Base-by-base conservation (phyloP, 108 stramenopile genomes). In the Ochromonas danica region DNA sequence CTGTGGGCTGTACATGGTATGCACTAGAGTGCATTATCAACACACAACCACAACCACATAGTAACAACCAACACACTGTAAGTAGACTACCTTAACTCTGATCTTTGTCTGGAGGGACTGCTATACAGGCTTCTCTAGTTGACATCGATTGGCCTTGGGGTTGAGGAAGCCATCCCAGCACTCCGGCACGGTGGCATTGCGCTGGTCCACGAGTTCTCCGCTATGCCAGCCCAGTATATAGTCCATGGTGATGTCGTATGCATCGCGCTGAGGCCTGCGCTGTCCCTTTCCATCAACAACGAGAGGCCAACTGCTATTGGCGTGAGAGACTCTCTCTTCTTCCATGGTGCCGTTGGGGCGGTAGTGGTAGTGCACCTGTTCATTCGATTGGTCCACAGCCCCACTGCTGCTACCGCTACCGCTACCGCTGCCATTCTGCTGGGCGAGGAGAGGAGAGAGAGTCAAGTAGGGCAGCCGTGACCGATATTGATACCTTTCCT, bases 81-180 rank as follows among this genome's bases (percentile, higher is more conserved):
- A n/a, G n/a, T n/a, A n/a, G n/a, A n/a, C n/a, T n/a, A n/a, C n/a
- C n/a, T n/a, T n/a, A n/a, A n/a, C n/a, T n/a, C n/a, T n/a, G n/a
- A n/a, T n/a, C n/a, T n/a, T n/a, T n/a, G n/a, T n/a, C n/a, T n/a
- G n/a, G n/a, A n/a, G n/a, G n/a, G n/a, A n/a, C n/a, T n/a, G n/a
- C n/a, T n/a, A n/a, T n/a, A n/a, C n/a, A n/a, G n/a, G n/a, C n/a
- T n/a, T n/a, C n/a, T n/a, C n/a, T n/a, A n/a, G n/a, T n/a, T n/a
- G n/a, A n/a, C 63, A 67, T 33, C 25, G 3, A 25, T 67, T 67
- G 3, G 17, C 63, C 25, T 67, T 67, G 30, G 31, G 6, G 25
- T 67, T 36, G 3, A 67, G 35, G 14, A 3, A 67, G 63, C 63
- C 63, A 67, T 67, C 63, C 63, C 63, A 67, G 31, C 63, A 67